Evolutionary conservation across 495 filamentous ascomycete genomes (phyloP).

Genomic region (Pseudotulostoma volvatum): DNA sequence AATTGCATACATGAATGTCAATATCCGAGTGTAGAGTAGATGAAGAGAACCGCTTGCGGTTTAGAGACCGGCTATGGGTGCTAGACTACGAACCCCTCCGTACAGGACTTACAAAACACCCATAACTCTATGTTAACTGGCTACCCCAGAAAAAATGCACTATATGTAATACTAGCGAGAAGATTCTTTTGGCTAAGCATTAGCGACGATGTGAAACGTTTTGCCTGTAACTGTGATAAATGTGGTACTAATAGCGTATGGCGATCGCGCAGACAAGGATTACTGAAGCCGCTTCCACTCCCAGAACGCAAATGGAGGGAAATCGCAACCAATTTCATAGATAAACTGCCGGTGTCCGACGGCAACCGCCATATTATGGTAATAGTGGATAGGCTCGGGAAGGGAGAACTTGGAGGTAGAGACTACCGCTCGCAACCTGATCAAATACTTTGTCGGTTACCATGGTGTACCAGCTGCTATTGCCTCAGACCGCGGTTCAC

Average conservation of each 20-base stretch:
- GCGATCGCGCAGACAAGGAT: constrained; percentile 4
- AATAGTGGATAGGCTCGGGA: constrained; percentile 6
- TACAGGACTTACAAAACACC: neutral
- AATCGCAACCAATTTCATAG: constrained; percentile 9
- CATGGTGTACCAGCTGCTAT: constrained; percentile 6
- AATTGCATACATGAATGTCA: neutral
- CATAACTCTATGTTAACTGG: constrained; percentile 1
- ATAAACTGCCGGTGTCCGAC: constrained; percentile 1
- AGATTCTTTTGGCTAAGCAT: constrained; percentile 3
- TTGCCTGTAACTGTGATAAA: constrained; percentile 1
- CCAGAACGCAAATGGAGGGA: constrained; percentile 9
- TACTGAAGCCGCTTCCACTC: constrained; percentile 10
- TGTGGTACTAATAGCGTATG: constrained; percentile 1
- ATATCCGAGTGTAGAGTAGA: constrained; percentile 1
- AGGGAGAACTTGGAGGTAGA: constrained; percentile 7
- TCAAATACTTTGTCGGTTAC: constrained; percentile 3
- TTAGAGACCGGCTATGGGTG: neutral
- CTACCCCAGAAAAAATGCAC: constrained; percentile 2
- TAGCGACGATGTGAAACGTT: neutral
- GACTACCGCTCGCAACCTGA: constrained; percentile 1
- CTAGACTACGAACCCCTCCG: constrained; percentile 1
- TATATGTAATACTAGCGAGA: neutral
- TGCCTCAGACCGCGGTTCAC: constrained; percentile 9
- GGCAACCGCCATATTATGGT: constrained; percentile 4
- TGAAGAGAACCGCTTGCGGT: neutral